Base-by-base conservation (phyloP, 768 basidiomycete genomes). In the Rhodotorula toruloides region DNA sequence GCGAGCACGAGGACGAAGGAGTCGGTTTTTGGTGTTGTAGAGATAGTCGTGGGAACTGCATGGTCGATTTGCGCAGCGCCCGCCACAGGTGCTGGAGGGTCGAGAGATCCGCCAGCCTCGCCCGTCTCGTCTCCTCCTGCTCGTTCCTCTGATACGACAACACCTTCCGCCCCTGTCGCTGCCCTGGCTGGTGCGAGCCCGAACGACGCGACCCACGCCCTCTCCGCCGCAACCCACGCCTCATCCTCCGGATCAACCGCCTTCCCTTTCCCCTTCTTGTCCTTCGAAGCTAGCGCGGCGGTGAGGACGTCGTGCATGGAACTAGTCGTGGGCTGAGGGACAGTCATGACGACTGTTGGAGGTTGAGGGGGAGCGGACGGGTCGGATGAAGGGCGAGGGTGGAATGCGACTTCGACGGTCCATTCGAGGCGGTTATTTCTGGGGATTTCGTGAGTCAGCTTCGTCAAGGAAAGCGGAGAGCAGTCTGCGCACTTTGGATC, bases 351-450 rank as follows among this genome's bases (percentile, higher is more conserved):
- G 55, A 19, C 12, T 17, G 25, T 50, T 0, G 68, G 46, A 37
- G 61, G 44, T 5, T 21, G 48, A 0, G 42, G 19, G 25, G 59
- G 31, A 2, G 65, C 42, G 27, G 67, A 34, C 12, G 54, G 61
- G 17, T 63, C 58, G 36, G 54, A 19, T 27, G 53, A 34, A 21
- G 68, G 66, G 13, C 63, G 62, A 49, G 72, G 62, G 0, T 62
- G 68, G 43, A 69, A 58, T 12, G 50, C 22, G 44, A 70, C 52
- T 25, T 73, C 68, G 56, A 66, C 54, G 5, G 61, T 67, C 72
- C 72, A 73, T 19, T 70, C 64, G 39, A 67, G 58, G 54, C 58
- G 61, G 7, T 54, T 66, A 49, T 63, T 60, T 46, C 62, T 72
- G 43, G 21, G 31, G 16, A 16, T n/a, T 2, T 16, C 0, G 31